phyloP scores from a whole-genome alignment of 2,329 filamentous ascomycete species.

The Colletotrichum chrysophilum region DNA sequence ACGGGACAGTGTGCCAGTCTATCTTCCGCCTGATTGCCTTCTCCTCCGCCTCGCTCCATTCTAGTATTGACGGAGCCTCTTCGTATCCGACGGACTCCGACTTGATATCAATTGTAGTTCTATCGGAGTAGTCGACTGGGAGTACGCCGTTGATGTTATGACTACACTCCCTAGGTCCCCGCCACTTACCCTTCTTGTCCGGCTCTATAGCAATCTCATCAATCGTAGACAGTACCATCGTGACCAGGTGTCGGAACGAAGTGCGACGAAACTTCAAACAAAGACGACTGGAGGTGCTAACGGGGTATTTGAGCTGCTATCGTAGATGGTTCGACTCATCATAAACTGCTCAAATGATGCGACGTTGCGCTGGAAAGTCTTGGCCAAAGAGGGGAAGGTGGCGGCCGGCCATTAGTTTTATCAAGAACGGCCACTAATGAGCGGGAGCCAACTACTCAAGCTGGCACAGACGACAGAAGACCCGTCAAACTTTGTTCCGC shows the following conservation, averaged over 20 bases:
- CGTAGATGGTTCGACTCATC: background rate
- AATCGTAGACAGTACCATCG: background rate
- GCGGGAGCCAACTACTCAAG: background rate
- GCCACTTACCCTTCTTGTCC: background rate
- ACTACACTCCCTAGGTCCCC: accelerated
- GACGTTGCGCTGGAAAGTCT: background rate
- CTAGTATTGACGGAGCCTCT: background rate
- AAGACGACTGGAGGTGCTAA: background rate
- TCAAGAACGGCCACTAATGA: background rate
- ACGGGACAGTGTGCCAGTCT: slow-evolving; percentile 56
- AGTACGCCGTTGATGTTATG: background rate
- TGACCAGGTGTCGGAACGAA: background rate
- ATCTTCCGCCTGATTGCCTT: slow-evolving; percentile 53
- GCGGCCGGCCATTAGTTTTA: background rate
- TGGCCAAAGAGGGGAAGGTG: background rate
- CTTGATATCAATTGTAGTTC: background rate
- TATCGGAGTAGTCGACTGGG: background rate
- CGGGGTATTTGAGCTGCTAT: background rate
- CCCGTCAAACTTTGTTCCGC: background rate
- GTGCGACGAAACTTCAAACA: background rate
- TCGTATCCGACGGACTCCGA: background rate
- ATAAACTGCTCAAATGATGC: background rate
- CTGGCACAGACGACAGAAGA: background rate
- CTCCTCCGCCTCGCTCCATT: slow-evolving; percentile 58
- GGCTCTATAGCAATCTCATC: background rate